Evolutionary conservation across 1,284 basidiomycete genomes (phyloP).

Genomic region (Boletus holoroseus): DNA sequence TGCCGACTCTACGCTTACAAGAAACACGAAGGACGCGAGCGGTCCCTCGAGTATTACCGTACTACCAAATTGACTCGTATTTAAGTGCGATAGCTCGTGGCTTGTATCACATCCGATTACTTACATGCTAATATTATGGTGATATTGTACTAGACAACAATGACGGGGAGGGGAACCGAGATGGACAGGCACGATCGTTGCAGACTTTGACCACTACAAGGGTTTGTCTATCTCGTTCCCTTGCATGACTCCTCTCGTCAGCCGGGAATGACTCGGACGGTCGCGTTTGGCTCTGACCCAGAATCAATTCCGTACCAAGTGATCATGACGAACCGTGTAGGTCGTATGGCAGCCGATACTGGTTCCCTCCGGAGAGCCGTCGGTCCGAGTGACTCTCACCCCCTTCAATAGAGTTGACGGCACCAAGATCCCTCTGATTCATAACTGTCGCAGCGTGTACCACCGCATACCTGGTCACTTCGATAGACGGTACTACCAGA

Average conservation of each 20-base stretch:
- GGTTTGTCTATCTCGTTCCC: slow-evolving; percentile 25
- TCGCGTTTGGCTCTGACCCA: slow-evolving; percentile 75
- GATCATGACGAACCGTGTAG: not conserved
- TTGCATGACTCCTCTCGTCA: slow-evolving; percentile 69
- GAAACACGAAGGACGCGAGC: not conserved
- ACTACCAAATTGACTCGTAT: not conserved
- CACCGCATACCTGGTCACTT: not conserved
- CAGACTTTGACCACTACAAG: slow-evolving; percentile 84
- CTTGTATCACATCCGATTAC: not conserved
- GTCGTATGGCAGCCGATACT: not conserved
- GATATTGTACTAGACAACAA: slow-evolving; percentile 25
- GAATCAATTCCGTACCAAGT: slow-evolving; percentile 36
- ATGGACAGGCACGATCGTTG: slow-evolving; percentile 74
- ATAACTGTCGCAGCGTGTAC: not conserved
- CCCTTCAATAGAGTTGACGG: not conserved
- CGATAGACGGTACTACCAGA: not conserved
- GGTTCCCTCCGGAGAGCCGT: not conserved
- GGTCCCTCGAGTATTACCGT: not conserved
- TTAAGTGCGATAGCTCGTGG: not conserved
- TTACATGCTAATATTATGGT: too few relatives aligned
- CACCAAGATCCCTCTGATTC: not conserved
- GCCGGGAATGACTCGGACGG: slow-evolving; percentile 76
- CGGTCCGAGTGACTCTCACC: not conserved
- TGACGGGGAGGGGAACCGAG: slow-evolving; percentile 43
- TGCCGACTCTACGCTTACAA: not conserved